A percentile compares a stretch with the other conserved stretches of the same genome.
These are phyloP conservation scores for Murraya koenigii DNA, from an alignment of 345 rosid species.

Conservation along the genomic window DNA sequence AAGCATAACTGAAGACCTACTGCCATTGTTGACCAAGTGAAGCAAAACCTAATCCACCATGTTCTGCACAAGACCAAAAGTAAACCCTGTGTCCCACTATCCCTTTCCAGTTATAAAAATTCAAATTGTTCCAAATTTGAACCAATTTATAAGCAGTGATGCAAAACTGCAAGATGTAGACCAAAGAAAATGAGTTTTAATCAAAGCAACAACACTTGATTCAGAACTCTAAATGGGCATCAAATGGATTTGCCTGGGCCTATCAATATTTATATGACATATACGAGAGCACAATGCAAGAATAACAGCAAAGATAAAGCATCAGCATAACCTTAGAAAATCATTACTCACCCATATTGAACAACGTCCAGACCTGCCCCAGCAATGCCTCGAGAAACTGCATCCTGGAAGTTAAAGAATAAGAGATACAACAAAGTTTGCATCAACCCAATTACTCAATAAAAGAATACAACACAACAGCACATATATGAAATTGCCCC, in stretches of 20 bases:
- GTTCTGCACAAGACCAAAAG: background rate
- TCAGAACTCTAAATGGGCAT: background rate
- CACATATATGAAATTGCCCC: background rate
- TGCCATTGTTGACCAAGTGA: background rate
- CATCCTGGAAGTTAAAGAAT: slow-evolving; percentile 56
- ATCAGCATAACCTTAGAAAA: background rate
- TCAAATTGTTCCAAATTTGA: background rate
- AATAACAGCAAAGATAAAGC: slow-evolving; percentile 2
- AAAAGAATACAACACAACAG: background rate
- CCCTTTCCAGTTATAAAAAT: background rate
- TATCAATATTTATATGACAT: background rate
- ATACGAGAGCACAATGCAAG: background rate
- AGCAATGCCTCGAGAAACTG: slow-evolving; percentile 80
- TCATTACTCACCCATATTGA: slow-evolving; percentile 77
- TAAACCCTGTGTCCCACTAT: background rate
- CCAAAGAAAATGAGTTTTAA: background rate
- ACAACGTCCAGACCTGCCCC: slow-evolving; percentile 72
- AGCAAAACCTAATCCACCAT: background rate
- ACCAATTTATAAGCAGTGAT: background rate
- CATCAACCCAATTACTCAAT: background rate
- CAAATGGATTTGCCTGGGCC: background rate
- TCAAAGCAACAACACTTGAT: background rate
- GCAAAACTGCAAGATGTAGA: background rate
- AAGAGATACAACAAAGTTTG: background rate
- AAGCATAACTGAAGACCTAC: background rate